Percentiles rank a stretch among this genome's conserved stretches.
phyloP scores from a whole-genome alignment of 2,329 filamentous ascomycete species.

The Verticillium dahliae region DNA sequence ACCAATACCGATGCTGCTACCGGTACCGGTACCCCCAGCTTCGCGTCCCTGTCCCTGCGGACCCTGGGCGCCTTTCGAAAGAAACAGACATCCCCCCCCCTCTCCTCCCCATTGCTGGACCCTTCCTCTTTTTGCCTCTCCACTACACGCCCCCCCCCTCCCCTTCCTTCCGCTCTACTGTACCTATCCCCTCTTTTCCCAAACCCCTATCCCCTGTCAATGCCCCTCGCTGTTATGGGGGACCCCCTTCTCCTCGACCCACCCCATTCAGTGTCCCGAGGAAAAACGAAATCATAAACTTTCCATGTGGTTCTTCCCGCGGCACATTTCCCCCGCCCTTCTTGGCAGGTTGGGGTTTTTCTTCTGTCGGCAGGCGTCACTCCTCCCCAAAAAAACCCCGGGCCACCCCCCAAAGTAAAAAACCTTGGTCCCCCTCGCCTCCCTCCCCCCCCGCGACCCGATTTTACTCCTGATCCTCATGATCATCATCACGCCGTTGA shows the following conservation, averaged over 20 bases:
- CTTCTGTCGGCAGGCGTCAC: constrained; percentile 6
- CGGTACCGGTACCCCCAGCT: not conserved
- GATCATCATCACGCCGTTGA: constrained; percentile 4
- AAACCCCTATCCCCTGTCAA: constrained; percentile 2
- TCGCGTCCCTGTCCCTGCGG: not conserved
- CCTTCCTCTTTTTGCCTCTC: constrained; percentile 3
- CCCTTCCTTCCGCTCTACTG: not conserved
- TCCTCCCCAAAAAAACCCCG: not conserved
- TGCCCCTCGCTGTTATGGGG: not conserved
- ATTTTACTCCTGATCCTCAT: constrained; percentile 9
- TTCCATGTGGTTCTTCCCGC: no score
- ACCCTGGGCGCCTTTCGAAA: not conserved
- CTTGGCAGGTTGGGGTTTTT: not conserved
- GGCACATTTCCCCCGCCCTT: not conserved
- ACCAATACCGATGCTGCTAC: not conserved
- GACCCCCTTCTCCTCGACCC: constrained; percentile 4
- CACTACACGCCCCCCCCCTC: constrained; percentile 1
- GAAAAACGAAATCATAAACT: no score
- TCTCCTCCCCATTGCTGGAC: constrained; percentile 3
- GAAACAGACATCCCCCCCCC: not conserved
- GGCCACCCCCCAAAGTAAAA: constrained; percentile 12
- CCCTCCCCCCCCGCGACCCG: constrained; percentile 6
- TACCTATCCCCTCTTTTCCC: not conserved
- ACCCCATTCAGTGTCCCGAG: constrained; percentile 8
- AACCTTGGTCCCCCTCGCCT: constrained; percentile 14